Base-by-base conservation (phyloP, 108 stramenopile species). In the Nitzschia sp. region DNA sequence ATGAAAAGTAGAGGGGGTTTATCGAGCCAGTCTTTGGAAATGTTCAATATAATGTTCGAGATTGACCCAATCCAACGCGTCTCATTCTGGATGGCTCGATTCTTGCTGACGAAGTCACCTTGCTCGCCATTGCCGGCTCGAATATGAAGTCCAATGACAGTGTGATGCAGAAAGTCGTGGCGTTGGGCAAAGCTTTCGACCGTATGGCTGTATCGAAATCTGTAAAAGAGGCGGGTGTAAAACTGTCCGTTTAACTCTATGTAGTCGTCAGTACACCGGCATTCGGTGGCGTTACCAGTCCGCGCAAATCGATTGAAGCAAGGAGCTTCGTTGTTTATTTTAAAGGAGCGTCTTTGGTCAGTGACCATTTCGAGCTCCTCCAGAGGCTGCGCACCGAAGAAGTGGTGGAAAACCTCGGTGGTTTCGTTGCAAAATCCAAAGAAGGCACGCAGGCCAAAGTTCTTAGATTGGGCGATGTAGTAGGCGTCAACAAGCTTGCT, bases 61-160 rank as follows among this genome's bases (percentile, higher is more conserved):
- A 72, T 42, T 0, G 47, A 28, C 49, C 21, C 28, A 13, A 46
- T 21, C 69, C 76, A 82, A 23, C 29, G 54, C 31, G 27, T 2
- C 3, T 4, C n/a, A 34, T 70, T 42, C 6, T 31, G 29, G 13
- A 83, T 68, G 13, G 29, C 53, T 42, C 86, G 73, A 33, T 68
- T 58, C 55, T 75, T 66, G 36, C 27, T 11, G 5, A 30, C 59
- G 66, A 82, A 83, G 30, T 84, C 69, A 18, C 67, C 71, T 32
- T 47, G 21, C 58, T 87, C 86, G 13, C 82, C 82, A 74, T 87
- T 87, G 0, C 86, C 86, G 18, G 77, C 68, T 2, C 86, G 77
- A 18, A 87, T 46, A 58, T 87, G 86, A 56, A 87, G 36, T 34
- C 86, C 86, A 60, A 87, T 68, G 18, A 87, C 81, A 32, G 70